These are phyloP conservation scores for Phlebiopsis flavidoalba DNA, from an alignment of 768 basidiomycete genomes.

Conservation along the genomic window DNA sequence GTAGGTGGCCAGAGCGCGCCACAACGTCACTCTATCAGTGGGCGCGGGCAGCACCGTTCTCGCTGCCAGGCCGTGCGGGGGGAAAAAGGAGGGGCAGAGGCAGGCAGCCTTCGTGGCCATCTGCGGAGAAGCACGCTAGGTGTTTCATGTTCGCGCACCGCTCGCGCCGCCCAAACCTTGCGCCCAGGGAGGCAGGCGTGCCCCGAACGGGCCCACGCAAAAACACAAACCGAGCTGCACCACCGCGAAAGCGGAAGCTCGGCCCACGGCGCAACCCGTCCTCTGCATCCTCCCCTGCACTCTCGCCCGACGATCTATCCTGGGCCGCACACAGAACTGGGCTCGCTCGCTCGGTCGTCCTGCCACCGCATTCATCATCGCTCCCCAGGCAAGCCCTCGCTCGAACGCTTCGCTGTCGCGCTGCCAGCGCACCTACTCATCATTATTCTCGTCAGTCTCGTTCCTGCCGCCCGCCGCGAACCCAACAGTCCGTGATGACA, in stretches of 20 bases:
- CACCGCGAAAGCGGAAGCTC: background rate
- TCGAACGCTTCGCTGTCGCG: background rate
- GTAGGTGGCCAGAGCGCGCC: background rate
- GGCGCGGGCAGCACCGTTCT: background rate
- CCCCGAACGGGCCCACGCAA: background rate
- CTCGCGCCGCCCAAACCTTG: conserved; percentile 2
- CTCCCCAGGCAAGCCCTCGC: background rate
- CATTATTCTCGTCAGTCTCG: background rate
- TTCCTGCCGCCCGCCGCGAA: background rate
- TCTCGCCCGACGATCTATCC: background rate
- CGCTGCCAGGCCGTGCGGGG: background rate
- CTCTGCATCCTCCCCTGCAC: background rate
- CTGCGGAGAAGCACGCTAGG: conserved; percentile 4
- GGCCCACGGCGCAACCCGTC: background rate
- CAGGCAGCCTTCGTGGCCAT: conserved; percentile 35
- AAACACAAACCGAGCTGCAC: background rate
- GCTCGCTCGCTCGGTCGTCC: background rate
- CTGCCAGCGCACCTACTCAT: background rate
- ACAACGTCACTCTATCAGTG: conserved; percentile 5
- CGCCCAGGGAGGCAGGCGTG: background rate
- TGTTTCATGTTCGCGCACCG: conserved; percentile 5
- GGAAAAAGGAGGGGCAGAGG: background rate
- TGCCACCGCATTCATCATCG: conserved; percentile 3
- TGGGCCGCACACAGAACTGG: no score
- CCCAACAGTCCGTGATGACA: background rate